Evolutionary conservation across 176 grass and related monocot species (phyloP).

Genomic region (Dendrocalamus sinicus): DNA sequence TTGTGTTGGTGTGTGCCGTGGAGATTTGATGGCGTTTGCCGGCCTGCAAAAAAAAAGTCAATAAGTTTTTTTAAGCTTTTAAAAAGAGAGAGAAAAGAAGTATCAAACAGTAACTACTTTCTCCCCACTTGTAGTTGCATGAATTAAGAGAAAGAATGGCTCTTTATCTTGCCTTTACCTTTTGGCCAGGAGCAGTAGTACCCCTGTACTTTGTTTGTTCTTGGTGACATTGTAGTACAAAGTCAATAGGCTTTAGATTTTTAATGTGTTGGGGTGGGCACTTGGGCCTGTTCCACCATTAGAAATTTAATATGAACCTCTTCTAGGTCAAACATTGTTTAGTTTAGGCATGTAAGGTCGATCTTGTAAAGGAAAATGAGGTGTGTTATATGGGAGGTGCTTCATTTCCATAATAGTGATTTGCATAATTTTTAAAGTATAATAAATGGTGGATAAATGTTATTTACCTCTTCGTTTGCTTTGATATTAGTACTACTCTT

Average conservation of each 20-base stretch:
- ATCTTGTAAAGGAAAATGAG: constrained; percentile 12
- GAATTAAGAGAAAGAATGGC: neutral
- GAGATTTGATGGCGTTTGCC: constrained; percentile 38
- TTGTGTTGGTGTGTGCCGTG: constrained; percentile 18
- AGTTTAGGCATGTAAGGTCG: neutral
- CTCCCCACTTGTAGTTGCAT: constrained; percentile 6
- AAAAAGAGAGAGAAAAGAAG: neutral
- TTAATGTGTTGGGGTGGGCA: neutral
- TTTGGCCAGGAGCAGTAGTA: neutral
- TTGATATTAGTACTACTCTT: no score
- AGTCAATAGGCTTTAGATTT: constrained; percentile 24
- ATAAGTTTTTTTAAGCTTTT: neutral
- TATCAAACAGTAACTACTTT: constrained; percentile 39
- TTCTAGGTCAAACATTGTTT: constrained; percentile 41
- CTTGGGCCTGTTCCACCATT: neutral
- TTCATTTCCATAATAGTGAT: no score
- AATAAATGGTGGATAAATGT: no score
- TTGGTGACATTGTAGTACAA: constrained; percentile 26
- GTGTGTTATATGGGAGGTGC: neutral
- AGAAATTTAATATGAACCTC: neutral
- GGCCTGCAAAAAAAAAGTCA: constrained; percentile 2
- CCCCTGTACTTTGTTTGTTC: neutral
- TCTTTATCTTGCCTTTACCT: neutral
- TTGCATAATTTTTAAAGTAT: no score
- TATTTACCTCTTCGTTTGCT: no score